Conservation (phyloP, 352 stramenopile genomes). For the Phytophthora lateralis region DNA sequence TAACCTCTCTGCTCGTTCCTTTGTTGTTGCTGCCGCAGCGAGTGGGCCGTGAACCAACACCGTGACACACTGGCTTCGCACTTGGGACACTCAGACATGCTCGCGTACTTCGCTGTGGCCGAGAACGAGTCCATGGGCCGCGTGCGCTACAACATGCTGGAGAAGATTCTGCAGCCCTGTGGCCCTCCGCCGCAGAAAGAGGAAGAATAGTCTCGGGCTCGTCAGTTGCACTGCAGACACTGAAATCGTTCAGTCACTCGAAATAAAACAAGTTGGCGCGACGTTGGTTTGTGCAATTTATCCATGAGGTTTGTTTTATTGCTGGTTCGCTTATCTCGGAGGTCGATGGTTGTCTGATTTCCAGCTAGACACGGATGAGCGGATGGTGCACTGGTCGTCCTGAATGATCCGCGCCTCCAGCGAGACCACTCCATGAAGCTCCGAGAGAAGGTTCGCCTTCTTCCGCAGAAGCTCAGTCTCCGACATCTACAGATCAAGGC, state of each 20-base stretch:
- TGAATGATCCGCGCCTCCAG: constrained; percentile 57
- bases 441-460: constrained; percentile 55
- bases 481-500: constrained; percentile 40
- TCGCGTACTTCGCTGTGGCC: constrained; percentile 97
- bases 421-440: constrained; percentile 62
- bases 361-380: constrained; percentile 78
- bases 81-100: constrained; percentile 97
- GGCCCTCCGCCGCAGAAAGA: constrained; percentile 75
- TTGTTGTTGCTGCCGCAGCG: constrained; percentile 50
- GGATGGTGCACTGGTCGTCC: constrained; percentile 69
- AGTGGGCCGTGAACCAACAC: constrained; percentile 99
- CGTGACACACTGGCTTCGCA: constrained; percentile 97
- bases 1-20: not conserved
- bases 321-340: constrained; percentile 5
- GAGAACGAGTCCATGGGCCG: constrained; percentile 97
- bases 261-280: constrained; percentile 15
- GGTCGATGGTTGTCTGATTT: constrained; percentile 43
- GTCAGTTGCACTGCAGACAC: not conserved
- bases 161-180: constrained; percentile 88
- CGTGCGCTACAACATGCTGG: constrained; percentile 62
- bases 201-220: constrained; percentile 55
- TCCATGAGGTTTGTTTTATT: not conserved
- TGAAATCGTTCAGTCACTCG: not conserved
- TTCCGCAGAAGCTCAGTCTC: constrained; percentile 58
- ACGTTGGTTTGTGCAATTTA: constrained; percentile 2